phyloP scores from a whole-genome alignment of 1,284 basidiomycete species.

The Austroboletus niveus region DNA sequence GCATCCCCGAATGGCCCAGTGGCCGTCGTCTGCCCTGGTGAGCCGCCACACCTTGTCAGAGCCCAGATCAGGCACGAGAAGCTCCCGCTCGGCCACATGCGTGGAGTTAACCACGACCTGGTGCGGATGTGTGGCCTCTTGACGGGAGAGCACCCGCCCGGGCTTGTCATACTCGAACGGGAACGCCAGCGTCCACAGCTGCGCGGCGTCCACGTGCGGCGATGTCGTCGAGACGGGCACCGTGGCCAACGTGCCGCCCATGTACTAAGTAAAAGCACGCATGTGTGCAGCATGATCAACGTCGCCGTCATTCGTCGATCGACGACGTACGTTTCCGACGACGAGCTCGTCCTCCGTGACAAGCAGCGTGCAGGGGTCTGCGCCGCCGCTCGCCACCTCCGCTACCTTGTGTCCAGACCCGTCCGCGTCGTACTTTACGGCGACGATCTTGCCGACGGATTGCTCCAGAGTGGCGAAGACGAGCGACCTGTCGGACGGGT shows the following conservation, averaged over 20 bases:
- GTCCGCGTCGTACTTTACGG: constrained; percentile 47
- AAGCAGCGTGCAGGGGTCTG: constrained; percentile 57
- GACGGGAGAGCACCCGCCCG: constrained; percentile 61
- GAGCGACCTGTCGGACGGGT: constrained; percentile 53
- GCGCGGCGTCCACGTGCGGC: constrained; percentile 41
- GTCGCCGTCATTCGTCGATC: not conserved
- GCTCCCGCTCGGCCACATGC: constrained; percentile 42
- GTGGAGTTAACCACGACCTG: constrained; percentile 48
- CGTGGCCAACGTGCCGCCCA: constrained; percentile 50
- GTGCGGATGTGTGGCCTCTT: constrained; percentile 67
- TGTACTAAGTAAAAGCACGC: constrained; percentile 47
- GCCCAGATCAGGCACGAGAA: constrained; percentile 72
- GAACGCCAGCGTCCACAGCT: constrained; percentile 32
- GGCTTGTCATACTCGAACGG: constrained; percentile 42
- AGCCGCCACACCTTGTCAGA: constrained; percentile 63
- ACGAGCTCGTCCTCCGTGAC: constrained; percentile 51
- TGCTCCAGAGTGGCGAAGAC: constrained; percentile 60
- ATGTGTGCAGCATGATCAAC: too few relatives aligned
- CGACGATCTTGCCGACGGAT: constrained; percentile 54
- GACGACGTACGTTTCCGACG: constrained; percentile 62
- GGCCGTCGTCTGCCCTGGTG: constrained; percentile 37
- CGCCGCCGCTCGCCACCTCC: constrained; percentile 48
- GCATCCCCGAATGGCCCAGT: constrained; percentile 45
- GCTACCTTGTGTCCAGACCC: constrained; percentile 18
- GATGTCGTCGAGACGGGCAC: constrained; percentile 48